phyloP scores from a whole-genome alignment of 2,329 filamentous ascomycete species.

The Tricladium varicosporioides region DNA sequence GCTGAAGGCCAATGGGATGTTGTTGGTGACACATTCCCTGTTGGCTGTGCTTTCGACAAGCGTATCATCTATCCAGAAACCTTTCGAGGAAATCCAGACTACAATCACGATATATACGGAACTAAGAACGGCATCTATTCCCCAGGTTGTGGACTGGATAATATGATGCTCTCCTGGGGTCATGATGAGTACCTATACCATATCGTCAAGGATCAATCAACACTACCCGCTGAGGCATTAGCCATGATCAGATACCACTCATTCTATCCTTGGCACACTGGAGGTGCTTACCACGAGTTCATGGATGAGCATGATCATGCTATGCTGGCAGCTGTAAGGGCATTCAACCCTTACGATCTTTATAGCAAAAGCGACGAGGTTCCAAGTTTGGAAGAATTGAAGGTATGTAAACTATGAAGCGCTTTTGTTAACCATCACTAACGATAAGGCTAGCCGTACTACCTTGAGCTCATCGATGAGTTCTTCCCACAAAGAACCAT shows the following conservation, averaged over 20 bases:
- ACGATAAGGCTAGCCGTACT: slow-evolving; percentile 56
- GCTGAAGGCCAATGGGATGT: slow-evolving; percentile 93
- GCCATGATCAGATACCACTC: slow-evolving; percentile 93
- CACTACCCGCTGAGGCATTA: slow-evolving; percentile 74
- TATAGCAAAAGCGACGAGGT: slow-evolving; percentile 89
- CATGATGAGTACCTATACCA: slow-evolving; percentile 88
- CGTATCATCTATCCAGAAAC: slow-evolving; percentile 79
- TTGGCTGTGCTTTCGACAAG: slow-evolving; percentile 72
- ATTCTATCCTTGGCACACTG: slow-evolving; percentile 89
- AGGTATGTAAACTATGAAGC: slow-evolving; percentile 45
- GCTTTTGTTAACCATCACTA: background rate
- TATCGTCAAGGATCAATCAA: slow-evolving; percentile 79
- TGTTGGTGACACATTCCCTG: slow-evolving; percentile 81
- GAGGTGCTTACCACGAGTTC: slow-evolving; percentile 75
- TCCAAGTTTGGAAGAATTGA: slow-evolving; percentile 73
- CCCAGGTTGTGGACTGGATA: slow-evolving; percentile 77
- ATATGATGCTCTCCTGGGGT: slow-evolving; percentile 87
- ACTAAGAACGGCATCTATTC: slow-evolving; percentile 78
- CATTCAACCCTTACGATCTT: slow-evolving; percentile 88
- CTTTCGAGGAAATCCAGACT: slow-evolving; percentile 76
- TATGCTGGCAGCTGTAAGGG: slow-evolving; percentile 78
- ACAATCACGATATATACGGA: slow-evolving; percentile 66
- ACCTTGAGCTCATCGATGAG: slow-evolving; percentile 71
- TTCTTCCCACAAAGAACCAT: slow-evolving; percentile 68
- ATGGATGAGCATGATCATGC: slow-evolving; percentile 80